These are phyloP conservation scores for Pogostemon cablin DNA, from an alignment of 257 asterid genomes.

Conservation along the genomic window DNA sequence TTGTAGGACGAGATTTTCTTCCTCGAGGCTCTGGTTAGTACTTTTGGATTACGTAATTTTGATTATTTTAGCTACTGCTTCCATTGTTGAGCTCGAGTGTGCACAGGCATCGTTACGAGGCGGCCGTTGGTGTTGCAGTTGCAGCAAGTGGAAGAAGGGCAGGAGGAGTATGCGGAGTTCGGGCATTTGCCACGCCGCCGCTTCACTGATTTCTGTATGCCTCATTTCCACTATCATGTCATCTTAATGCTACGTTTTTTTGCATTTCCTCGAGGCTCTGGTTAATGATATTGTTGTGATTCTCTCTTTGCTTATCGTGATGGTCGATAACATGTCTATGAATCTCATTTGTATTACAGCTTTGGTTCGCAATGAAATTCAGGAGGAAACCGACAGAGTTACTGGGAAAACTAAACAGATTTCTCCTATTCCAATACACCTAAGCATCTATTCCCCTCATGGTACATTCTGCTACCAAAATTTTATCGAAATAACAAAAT, in stretches of 20 bases:
- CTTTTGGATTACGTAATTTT: slow-evolving; percentile 3
- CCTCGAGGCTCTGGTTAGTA: slow-evolving; percentile 95
- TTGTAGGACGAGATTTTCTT: slow-evolving; percentile 93
- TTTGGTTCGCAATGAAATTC: slow-evolving; percentile 81
- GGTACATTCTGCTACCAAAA: slow-evolving; percentile 48
- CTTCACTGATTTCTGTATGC: slow-evolving; percentile 76
- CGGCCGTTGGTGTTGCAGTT: slow-evolving; percentile 89
- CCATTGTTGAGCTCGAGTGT: neutral
- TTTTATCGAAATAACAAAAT: neutral
- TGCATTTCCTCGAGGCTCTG: neutral
- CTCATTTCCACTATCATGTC: slow-evolving; percentile 12
- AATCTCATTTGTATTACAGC: slow-evolving; percentile 46
- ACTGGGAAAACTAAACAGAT: slow-evolving; percentile 88
- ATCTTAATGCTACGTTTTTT: slow-evolving; percentile 15
- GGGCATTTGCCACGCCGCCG: slow-evolving; percentile 69
- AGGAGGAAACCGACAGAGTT: slow-evolving; percentile 87
- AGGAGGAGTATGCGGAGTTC: slow-evolving; percentile 88
- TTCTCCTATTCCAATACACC: slow-evolving; percentile 91
- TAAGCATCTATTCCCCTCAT: slow-evolving; percentile 84
- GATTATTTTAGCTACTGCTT: neutral
- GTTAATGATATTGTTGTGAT: too few relatives aligned
- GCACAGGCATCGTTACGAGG: slow-evolving; percentile 87
- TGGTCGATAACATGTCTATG: slow-evolving; percentile 9
- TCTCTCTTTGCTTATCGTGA: slow-evolving; percentile 8
- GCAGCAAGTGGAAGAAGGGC: slow-evolving; percentile 67